Base-by-base conservation (phyloP, 164 flowering plant species). In the Chimonanthus salicifolius region DNA sequence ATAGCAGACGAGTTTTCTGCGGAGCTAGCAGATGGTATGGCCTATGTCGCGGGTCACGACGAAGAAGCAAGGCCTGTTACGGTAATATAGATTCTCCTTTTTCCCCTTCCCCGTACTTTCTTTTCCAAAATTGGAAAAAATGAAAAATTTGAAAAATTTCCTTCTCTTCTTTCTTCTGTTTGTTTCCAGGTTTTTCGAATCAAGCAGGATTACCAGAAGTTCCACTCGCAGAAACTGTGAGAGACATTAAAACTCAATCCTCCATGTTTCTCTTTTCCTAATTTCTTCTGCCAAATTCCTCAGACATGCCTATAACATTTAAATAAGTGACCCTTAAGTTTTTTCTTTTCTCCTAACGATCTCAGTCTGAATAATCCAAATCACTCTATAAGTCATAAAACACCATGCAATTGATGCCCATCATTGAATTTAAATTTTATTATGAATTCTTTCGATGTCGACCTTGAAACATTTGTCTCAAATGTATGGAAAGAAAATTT, bases 1-100 rank as follows among this genome's bases (percentile, higher is more conserved):
- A 91, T 89, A 18, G 99, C 98, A 2, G 99, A 96, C 80, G 99
- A 96, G 85, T 94, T 96, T 84, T 87, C 96, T 4, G 84, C 88
- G 46, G 99, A 92, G 79, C 84, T 96, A 2, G 90, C 97, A 3
- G 98, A 96, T n/a, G 99, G 99, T 3, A 78, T 87, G 2, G 99
- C 99, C 20, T 96, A 91, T 72, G 90, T 94, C 3, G 87, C 97
- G 16, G 99, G 98, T 11, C 88, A 88, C 58, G 98, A 96, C 49
- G 92, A 91, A 5, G 92, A 92, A 74, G 84, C 87, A 58, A 82
- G 94, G 63, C 99, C 98, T 45, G 94, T 96, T 47, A 1, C 90
- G 94, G 99, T 96, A 87, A 77, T 20, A 66, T 18, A 58, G 71
- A 7, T 21, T 33, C 44, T 62, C 33, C 71, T 15, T n/a, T 3